phyloP scores from a whole-genome alignment of 177 flowering plant genomes.

The Vitis hybrid region DNA sequence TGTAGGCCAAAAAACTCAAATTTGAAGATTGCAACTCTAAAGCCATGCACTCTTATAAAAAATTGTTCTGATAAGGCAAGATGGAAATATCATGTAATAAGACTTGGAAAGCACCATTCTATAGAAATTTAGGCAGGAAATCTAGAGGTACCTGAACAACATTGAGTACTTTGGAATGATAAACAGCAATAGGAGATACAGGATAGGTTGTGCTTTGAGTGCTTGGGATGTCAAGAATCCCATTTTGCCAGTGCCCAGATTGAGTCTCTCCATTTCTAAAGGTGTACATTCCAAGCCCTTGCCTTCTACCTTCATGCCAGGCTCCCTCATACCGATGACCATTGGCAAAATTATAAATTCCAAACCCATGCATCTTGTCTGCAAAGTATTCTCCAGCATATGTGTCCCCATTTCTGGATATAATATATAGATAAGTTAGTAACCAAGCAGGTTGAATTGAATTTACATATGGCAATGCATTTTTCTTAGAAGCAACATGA shows the following conservation, averaged over 20 bases:
- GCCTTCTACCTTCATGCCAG: conserved; percentile 96
- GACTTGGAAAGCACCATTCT: background rate
- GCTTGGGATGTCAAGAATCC: conserved; percentile 73
- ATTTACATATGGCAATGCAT: too few relatives aligned
- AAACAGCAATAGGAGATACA: conserved; percentile 63
- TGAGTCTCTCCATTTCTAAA: conserved; percentile 92
- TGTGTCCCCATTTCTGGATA: conserved; percentile 80
- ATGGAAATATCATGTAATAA: background rate
- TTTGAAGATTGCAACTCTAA: too few relatives aligned
- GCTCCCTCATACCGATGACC: conserved; percentile 95
- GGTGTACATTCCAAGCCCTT: conserved; percentile 93
- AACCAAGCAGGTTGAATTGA: background rate
- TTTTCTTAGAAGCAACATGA: too few relatives aligned
- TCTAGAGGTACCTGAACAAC: conserved; percentile 53
- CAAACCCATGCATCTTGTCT: conserved; percentile 98
- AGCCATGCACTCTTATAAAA: too few relatives aligned
- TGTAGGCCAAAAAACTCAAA: too few relatives aligned
- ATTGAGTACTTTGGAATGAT: conserved; percentile 55
- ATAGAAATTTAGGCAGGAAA: background rate
- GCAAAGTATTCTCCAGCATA: conserved; percentile 97
- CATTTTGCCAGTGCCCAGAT: conserved; percentile 93
- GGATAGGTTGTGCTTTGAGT: conserved; percentile 62
- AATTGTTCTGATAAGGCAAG: background rate
- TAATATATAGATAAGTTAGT: background rate
- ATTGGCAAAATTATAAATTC: conserved; percentile 81